Base-by-base conservation (phyloP, 2,329 filamentous ascomycete genomes). In the Pestalotiopsis sp. region DNA sequence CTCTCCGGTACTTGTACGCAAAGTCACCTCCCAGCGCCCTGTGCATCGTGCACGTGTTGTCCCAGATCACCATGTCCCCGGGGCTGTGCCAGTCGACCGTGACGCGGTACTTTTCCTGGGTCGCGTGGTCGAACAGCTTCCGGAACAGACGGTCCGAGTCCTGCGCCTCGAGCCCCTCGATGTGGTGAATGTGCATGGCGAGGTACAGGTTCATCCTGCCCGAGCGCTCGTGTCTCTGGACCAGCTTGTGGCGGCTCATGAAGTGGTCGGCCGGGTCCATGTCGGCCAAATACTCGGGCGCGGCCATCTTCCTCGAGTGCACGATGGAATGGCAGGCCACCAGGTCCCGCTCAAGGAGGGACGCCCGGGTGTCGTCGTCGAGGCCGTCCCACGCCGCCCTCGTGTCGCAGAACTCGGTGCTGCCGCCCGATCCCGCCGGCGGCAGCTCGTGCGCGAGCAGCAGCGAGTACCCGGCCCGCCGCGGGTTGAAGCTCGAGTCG, bases 171-270 rank as follows among this genome's bases (percentile, higher is more conserved):
- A 80, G 20, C 38, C 75, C 75, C 67, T 84, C 82, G 38, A 85
- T 77, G 68, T 84, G 82, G 70, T 84, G 82, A 9, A 79, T 76
- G 69, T 85, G 81, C 4, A 78, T 75, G 0, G 82, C 81, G 36
- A 85, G 76, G 69, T 85, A 86, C 17, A 86, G 59, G 65, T 82
- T 85, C 77, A 78, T 81, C 2, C 84, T 74, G 2, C 80, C 80
- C 9, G 77, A 80, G 0, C 80, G 78, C 70, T 85, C 82, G 62
- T 86, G 84, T 3, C 66, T 73, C 72, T 85, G 83, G 0, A 85
- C 69, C 0, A 86, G 71, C 49, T 75, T 76, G 70, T 86, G 84
- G 12, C 79, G 72, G 25, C 74, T 72, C 79, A 72, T 61, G 25
- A 68, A 63, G 71, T 80, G 69, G 45, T 73, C 70, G 36, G 72